Conservation (phyloP, 768 basidiomycete species). For the Mycena pura region DNA sequence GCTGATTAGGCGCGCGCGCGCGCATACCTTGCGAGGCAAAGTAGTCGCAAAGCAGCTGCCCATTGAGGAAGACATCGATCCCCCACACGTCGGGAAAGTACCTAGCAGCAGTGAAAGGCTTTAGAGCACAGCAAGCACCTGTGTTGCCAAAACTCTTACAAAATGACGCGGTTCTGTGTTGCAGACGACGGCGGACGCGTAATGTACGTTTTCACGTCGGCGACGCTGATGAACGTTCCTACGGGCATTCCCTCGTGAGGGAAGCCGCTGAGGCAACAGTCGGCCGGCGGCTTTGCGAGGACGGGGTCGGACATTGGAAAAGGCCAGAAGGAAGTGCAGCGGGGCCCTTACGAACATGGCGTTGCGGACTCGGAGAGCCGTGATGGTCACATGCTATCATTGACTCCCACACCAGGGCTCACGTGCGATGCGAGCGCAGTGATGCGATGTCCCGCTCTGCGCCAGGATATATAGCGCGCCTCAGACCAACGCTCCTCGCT, state of each 20-base stretch:
- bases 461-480: too few relatives aligned
- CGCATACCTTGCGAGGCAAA: conserved; percentile 35
- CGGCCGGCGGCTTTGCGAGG: conserved; percentile 40
- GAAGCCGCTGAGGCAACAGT: conserved; percentile 48
- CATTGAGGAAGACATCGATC: conserved; percentile 50
- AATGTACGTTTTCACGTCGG: conserved; percentile 46
- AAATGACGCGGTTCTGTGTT: conserved; percentile 13
- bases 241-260: conserved; percentile 44
- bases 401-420: too few relatives aligned
- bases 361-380: neutral
- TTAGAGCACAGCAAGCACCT: neutral
- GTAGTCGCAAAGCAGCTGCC: conserved; percentile 52
- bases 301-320: conserved; percentile 24
- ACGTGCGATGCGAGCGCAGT: too few relatives aligned
- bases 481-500: neutral
- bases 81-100: conserved; percentile 54
- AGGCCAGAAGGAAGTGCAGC: neutral
- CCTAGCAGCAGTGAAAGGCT: conserved; percentile 31
- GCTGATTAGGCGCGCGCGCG: conserved; percentile 31
- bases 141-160: neutral
- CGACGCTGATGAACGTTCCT: conserved; percentile 30
- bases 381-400: neutral
- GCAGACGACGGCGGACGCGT: conserved; percentile 34
- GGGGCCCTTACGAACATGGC: too few relatives aligned
- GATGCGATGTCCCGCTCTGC: too few relatives aligned